phyloP scores from a whole-genome alignment of 169 alveolate genomes.

The Eimeria nieschulzi region DNA sequence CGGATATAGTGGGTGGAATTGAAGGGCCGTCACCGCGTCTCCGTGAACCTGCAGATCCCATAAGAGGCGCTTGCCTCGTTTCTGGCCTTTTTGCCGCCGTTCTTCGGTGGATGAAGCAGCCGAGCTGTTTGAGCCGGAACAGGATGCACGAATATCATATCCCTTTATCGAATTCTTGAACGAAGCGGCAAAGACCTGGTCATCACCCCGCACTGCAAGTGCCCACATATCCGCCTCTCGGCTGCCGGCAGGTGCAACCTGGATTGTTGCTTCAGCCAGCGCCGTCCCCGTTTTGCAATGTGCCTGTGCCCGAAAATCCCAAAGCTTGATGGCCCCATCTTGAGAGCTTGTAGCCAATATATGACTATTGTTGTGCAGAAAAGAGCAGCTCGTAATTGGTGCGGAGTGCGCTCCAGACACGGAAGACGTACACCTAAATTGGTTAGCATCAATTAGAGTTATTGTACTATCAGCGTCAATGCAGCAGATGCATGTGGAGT shows the following conservation, averaged over 20 bases:
- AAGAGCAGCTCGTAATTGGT: conserved; percentile 20
- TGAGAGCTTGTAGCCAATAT: conserved; percentile 26
- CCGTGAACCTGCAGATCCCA: conserved; percentile 56
- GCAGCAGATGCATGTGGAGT: conserved; percentile 13
- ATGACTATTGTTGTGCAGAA: conserved; percentile 14
- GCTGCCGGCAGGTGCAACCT: conserved; percentile 46
- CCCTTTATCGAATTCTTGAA: conserved; percentile 12
- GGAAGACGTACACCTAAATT: conserved; percentile 33
- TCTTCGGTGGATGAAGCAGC: not conserved
- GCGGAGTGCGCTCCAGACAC: conserved; percentile 9
- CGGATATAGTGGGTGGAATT: conserved; percentile 35
- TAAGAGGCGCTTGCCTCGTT: conserved; percentile 9
- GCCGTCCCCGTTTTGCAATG: not conserved
- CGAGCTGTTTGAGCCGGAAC: not conserved
- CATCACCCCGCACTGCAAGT: conserved; percentile 26
- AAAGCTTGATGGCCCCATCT: conserved; percentile 31
- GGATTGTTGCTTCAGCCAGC: conserved; percentile 23
- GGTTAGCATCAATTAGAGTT: not conserved
- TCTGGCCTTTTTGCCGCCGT: not conserved
- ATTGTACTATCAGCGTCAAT: conserved; percentile 19
- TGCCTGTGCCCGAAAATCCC: conserved; percentile 28
- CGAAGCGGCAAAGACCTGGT: conserved; percentile 9
- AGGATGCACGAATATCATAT: conserved; percentile 23
- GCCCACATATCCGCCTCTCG: conserved; percentile 53
- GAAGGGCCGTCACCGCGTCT: conserved; percentile 31